Percentiles rank a stretch among this genome's conserved stretches.
Conservation (phyloP, 2,329 filamentous ascomycete genomes). For the Botrytis galanthina region DNA sequence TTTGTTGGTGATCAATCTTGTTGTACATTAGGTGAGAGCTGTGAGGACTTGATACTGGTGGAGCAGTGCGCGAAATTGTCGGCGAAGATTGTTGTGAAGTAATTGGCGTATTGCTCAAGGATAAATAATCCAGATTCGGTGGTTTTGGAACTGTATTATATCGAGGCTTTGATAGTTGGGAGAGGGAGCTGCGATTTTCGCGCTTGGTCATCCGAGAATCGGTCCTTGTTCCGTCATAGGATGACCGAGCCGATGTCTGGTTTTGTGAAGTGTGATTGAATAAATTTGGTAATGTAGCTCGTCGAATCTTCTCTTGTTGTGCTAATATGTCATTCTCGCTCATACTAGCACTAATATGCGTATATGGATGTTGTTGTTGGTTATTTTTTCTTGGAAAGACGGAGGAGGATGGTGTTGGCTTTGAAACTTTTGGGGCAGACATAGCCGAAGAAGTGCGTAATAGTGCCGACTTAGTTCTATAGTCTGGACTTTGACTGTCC, state of each 20-base stretch:
- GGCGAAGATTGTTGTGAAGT: slow-evolving; percentile 52
- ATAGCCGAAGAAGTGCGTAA: slow-evolving; percentile 34
- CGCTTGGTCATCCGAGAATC: slow-evolving; percentile 42
- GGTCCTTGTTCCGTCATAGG: slow-evolving; percentile 29
- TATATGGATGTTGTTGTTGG: slow-evolving; percentile 42
- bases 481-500: slow-evolving; percentile 26
- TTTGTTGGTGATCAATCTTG: slow-evolving; percentile 44
- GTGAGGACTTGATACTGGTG: slow-evolving; percentile 29
- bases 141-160: slow-evolving; percentile 30
- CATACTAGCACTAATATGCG: slow-evolving; percentile 43
- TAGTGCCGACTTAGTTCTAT: slow-evolving; percentile 39
- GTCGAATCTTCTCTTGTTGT: slow-evolving; percentile 57
- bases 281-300: slow-evolving; percentile 53
- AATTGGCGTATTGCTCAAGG: slow-evolving; percentile 48
- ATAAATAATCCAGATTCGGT: slow-evolving; percentile 60
- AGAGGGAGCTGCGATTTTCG: slow-evolving; percentile 39
- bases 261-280: slow-evolving; percentile 27
- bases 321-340: slow-evolving; percentile 54
- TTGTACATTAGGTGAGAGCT: slow-evolving; percentile 28
- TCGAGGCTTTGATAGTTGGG: slow-evolving; percentile 28
- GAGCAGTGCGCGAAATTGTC: slow-evolving; percentile 27
- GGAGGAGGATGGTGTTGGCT: slow-evolving; percentile 32
- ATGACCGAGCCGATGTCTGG: slow-evolving; percentile 25
- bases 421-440: slow-evolving; percentile 40
- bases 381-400: slow-evolving; percentile 41